Conservation (phyloP, 805 yeast genomes). For the Yarrowia osloensis region DNA sequence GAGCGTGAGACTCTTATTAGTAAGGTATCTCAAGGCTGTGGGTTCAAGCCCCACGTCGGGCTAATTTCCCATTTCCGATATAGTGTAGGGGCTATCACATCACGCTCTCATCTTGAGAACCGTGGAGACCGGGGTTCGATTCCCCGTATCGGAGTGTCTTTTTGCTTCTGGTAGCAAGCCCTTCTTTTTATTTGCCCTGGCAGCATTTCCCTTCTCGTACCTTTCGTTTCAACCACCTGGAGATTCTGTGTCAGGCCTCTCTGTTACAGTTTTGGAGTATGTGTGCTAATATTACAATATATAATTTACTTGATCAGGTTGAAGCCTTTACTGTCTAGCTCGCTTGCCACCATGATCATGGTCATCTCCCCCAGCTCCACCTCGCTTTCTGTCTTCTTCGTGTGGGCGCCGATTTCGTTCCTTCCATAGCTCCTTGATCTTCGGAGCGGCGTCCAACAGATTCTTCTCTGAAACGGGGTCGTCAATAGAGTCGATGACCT, state of each 20-base stretch:
- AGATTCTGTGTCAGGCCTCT: too few relatives aligned
- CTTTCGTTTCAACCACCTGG: too few relatives aligned
- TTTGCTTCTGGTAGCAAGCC: background rate
- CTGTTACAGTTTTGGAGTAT: background rate
- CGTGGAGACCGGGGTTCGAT: conserved; percentile 31
- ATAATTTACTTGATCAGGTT: conserved; percentile 2
- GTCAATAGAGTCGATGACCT: conserved; percentile 77
- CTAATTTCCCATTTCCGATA: conserved; percentile 11
- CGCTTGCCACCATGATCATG: background rate
- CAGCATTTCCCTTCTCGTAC: too few relatives aligned
- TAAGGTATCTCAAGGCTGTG: conserved; percentile 26
- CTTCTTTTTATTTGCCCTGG: too few relatives aligned
- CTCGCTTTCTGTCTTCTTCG: conserved; percentile 14
- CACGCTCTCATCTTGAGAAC: conserved; percentile 30
- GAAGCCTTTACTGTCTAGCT: background rate
- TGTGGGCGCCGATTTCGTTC: conserved; percentile 45
- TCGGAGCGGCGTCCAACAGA: conserved; percentile 56
- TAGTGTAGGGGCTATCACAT: conserved; percentile 31
- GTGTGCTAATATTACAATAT: conserved; percentile 18
- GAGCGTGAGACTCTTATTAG: conserved; percentile 21
- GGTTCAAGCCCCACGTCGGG: conserved; percentile 30
- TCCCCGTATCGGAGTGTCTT: conserved; percentile 29
- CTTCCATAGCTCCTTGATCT: conserved; percentile 64
- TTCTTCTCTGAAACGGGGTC: conserved; percentile 86
- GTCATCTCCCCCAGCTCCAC: conserved; percentile 10